Evolutionary conservation across 1,284 basidiomycete genomes (phyloP).

Genomic region (Sporisorium sorghi): DNA sequence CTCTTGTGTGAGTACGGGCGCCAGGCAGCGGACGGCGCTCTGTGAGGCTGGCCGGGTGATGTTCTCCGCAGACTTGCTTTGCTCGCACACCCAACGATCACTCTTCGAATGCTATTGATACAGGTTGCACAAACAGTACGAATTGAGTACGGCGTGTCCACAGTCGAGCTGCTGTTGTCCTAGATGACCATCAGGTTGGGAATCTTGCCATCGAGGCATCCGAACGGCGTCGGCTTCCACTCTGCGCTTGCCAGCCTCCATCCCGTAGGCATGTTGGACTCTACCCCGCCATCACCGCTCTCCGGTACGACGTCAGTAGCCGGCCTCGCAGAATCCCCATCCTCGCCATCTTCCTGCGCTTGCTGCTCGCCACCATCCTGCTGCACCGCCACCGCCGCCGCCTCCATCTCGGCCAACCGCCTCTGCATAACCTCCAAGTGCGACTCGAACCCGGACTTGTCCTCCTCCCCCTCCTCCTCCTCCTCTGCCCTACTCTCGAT

Average conservation of each 20-base stretch:
- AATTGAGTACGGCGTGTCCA: too few relatives aligned
- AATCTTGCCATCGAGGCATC: slow-evolving; percentile 30
- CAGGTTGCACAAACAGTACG: too few relatives aligned
- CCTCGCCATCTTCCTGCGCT: neutral
- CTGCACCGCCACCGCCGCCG: neutral
- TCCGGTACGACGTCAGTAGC: neutral
- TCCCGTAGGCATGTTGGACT: slow-evolving; percentile 18
- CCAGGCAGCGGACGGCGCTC: too few relatives aligned
- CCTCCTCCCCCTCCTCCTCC: neutral
- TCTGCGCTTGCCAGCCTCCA: slow-evolving; percentile 16
- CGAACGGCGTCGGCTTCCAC: slow-evolving; percentile 38
- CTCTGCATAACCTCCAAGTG: slow-evolving; percentile 27
- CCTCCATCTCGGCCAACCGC: slow-evolving; percentile 10
- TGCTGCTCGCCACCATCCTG: neutral
- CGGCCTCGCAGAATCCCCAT: neutral
- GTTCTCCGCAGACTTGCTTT: too few relatives aligned
- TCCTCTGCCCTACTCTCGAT: too few relatives aligned
- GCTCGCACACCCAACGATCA: too few relatives aligned
- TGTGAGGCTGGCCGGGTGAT: too few relatives aligned
- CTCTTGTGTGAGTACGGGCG: too few relatives aligned
- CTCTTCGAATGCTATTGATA: too few relatives aligned
- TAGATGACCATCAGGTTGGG: slow-evolving; percentile 29
- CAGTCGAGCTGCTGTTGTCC: too few relatives aligned
- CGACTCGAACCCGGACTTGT: slow-evolving; percentile 22
- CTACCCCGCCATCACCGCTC: neutral